Base-by-base conservation (phyloP, 2,329 filamentous ascomycete genomes). In the Verticillium albo-atrum region DNA sequence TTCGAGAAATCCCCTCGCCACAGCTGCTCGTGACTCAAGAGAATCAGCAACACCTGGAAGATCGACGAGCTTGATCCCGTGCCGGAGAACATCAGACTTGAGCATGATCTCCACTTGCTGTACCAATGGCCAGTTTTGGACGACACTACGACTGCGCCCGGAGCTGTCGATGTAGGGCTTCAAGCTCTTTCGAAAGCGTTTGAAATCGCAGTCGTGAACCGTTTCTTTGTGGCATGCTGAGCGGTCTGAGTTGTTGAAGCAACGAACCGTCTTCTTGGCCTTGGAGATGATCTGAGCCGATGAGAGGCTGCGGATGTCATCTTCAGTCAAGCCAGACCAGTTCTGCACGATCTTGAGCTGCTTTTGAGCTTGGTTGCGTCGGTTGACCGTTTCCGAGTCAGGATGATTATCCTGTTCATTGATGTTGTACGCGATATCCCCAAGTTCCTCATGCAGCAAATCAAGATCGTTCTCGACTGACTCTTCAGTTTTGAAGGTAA, bases 21-120 rank as follows among this genome's bases (percentile, higher is more conserved):
- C 57, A 7, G 62, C 47, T 7, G 60, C 59, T 2, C 65, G 59
- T 1, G 55, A 50, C 12, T 59, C 60, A 1, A 63, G 54, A 3
- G 61, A 59, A 26, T 67, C 65, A n/a, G 58, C 56, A n/a, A 54
- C 25, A 1, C 65, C 64, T 1, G 65, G 65, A 1, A 67, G 53
- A 20, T 67, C 63, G 2, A 67, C 63, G 0, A 67, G 55, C 23
- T 61, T 59, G 6, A 67, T 35, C 2, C 63, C 61, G 35, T 61
- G n/a, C 12, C 56, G 50, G 2, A 67, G 60, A 7, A 67, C 25
- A 1, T 59, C 54, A 0, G 60, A 55, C 2, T 56, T 34, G 28
- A 64, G 35, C 17, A 55, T 63, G 6, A 64, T 27, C 12, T 64
- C 57, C 0, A 66, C 65, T 6, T 56, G 28, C 4, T 63, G 60